phyloP scores from a whole-genome alignment of 371 early-diverging fungal genomes.

The Cokeromyces recurvatus region DNA sequence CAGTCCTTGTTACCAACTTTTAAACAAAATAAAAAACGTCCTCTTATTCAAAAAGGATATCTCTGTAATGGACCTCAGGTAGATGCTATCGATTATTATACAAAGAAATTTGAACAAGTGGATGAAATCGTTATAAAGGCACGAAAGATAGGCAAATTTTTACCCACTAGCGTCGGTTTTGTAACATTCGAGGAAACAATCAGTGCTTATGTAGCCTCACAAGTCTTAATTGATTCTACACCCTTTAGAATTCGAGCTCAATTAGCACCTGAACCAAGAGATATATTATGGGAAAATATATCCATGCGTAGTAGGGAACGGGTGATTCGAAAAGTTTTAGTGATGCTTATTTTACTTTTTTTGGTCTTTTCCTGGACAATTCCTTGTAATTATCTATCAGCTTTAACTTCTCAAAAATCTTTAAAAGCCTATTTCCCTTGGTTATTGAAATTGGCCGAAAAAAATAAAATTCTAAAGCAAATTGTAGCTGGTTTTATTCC shows the following conservation, averaged over 20 bases:
- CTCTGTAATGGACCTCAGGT: constrained; percentile 45
- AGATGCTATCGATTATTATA: constrained; percentile 69
- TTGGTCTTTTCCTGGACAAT: constrained; percentile 51
- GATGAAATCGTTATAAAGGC: constrained; percentile 58
- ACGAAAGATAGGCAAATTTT: constrained; percentile 48
- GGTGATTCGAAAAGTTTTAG: constrained; percentile 43
- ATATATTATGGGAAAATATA: constrained; percentile 73
- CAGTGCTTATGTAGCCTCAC: constrained; percentile 59
- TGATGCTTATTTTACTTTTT: constrained; percentile 36
- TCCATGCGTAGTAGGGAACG: constrained; percentile 51
- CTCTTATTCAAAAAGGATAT: constrained; percentile 23
- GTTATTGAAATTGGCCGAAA: constrained; percentile 38
- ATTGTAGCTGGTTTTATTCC: constrained; percentile 58
- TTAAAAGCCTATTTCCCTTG: constrained; percentile 44
- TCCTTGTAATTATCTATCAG: constrained; percentile 52
- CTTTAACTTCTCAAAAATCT: constrained; percentile 48
- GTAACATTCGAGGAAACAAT: constrained; percentile 75
- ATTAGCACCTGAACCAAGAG: constrained; percentile 74
- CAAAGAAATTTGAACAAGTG: constrained; percentile 54
- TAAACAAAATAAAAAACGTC: constrained; percentile 19
- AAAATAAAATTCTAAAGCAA: constrained; percentile 46
- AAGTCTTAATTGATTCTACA: constrained; percentile 54
- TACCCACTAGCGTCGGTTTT: constrained; percentile 69
- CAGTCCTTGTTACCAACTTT: constrained; percentile 9
- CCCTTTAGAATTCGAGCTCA: constrained; percentile 68